Conservation (phyloP, 169 alveolate species). For the Toxoplasma gondii region DNA sequence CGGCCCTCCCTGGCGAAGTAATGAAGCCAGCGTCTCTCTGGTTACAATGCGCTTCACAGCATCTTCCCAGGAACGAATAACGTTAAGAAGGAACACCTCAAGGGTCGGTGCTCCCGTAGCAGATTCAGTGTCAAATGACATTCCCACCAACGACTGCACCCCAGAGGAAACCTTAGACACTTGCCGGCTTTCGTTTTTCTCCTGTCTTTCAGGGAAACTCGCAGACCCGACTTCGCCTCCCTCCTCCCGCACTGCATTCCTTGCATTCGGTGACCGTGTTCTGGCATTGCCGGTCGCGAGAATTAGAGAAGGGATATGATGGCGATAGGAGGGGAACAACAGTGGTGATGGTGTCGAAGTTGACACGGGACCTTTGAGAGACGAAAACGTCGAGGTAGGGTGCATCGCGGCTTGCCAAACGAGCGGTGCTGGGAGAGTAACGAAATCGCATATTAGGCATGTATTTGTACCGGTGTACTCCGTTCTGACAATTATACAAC, state of each 20-base stretch:
- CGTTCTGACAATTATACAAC: slow-evolving; percentile 20
- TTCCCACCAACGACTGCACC: too few species aligned
- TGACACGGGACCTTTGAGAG: background rate
- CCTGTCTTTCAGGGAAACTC: too few species aligned
- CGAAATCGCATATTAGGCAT: background rate
- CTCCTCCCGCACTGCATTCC: background rate
- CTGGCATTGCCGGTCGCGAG: background rate
- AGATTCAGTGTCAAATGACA: too few species aligned
- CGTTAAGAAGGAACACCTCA: background rate
- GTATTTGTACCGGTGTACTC: background rate
- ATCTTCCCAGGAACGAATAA: background rate
- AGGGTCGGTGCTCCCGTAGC: background rate
- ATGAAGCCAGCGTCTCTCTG: too few species aligned
- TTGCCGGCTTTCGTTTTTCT: too few species aligned
- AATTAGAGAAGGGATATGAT: background rate
- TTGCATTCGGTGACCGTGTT: background rate
- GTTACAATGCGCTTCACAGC: background rate
- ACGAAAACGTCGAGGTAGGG: background rate
- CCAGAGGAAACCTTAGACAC: too few species aligned
- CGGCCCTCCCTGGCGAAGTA: too few species aligned
- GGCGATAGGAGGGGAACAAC: background rate
- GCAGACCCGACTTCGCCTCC: background rate
- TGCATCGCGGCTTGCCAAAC: slow-evolving; percentile 6
- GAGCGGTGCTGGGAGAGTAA: background rate
- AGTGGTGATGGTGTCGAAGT: background rate